Evolutionary conservation across 2,329 filamentous ascomycete genomes (phyloP).

Genomic region (Stagonosporopsis rhizophila): DNA sequence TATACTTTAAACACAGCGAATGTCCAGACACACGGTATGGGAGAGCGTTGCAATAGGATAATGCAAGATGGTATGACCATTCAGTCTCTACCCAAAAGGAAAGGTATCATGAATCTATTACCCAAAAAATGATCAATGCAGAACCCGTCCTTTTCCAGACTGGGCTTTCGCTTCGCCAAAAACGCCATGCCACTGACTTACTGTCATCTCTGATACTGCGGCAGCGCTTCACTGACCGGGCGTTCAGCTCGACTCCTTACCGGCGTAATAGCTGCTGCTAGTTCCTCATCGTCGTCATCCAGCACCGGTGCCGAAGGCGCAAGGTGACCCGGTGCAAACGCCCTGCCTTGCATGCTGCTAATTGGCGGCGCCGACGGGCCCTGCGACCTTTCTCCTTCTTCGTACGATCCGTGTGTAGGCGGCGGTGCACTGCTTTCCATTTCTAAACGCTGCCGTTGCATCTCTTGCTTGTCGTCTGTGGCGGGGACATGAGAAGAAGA

Average conservation of each 20-base stretch:
- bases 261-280: constrained; percentile 39
- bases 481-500: constrained; percentile 46
- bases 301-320: constrained; percentile 42
- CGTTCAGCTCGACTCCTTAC: constrained; percentile 24
- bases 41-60: background rate
- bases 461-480: constrained; percentile 79
- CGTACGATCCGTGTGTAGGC: constrained; percentile 26
- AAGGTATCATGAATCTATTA: constrained; percentile 19
- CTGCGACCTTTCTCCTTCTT: constrained; percentile 27
- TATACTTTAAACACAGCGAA: background rate
- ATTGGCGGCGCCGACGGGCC: constrained; percentile 30
- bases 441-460: constrained; percentile 61
- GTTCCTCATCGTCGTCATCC: constrained; percentile 44
- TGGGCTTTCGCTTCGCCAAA: background rate
- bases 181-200: constrained; percentile 9
- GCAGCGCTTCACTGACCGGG: constrained; percentile 37
- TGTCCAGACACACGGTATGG: background rate
- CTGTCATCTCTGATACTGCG: constrained; percentile 39
- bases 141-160: background rate
- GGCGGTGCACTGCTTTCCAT: constrained; percentile 53
- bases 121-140: background rate
- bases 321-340: constrained; percentile 15
- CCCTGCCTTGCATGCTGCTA: constrained; percentile 14
- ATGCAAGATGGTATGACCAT: background rate
- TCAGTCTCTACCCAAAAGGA: constrained; percentile 5